Evolutionary conservation across 208 protist species (phyloP).

Genomic region (Trypanosoma cruzi): DNA sequence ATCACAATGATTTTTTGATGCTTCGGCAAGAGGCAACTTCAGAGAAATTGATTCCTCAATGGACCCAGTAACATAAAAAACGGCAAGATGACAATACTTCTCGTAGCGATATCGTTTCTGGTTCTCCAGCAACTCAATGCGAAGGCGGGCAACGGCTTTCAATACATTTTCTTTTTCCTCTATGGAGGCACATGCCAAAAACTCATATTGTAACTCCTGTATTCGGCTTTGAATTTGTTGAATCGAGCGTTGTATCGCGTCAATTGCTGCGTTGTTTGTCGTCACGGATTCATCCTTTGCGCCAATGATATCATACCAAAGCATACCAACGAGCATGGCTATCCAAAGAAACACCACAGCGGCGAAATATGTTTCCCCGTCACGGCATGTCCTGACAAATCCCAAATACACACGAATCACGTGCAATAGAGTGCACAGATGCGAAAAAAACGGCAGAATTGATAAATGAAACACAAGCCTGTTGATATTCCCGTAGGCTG

Average conservation of each 20-base stretch:
- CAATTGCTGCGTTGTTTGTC: conserved; percentile 56
- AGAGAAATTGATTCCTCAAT: neutral
- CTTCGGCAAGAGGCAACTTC: neutral
- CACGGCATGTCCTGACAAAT: conserved; percentile 45
- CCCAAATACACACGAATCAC: conserved; percentile 42
- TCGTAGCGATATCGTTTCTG: conserved; percentile 69
- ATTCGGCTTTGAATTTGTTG: conserved; percentile 64
- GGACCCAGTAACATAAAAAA: conserved; percentile 9
- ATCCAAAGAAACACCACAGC: conserved; percentile 28
- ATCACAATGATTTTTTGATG: neutral
- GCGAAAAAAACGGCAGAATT: conserved; percentile 39
- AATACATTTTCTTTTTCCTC: conserved; percentile 61
- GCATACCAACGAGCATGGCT: conserved; percentile 41
- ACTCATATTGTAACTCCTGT: conserved; percentile 56
- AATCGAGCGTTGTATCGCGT: conserved; percentile 59
- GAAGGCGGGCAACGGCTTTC: conserved; percentile 67
- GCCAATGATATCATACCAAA: conserved; percentile 66
- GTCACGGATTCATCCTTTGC: conserved; percentile 31
- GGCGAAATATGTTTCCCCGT: conserved; percentile 53
- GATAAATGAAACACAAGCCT: conserved; percentile 37
- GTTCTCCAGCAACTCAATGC: conserved; percentile 76
- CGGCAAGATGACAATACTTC: conserved; percentile 40
- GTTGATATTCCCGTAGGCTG: conserved; percentile 74
- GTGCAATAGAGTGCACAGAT: conserved; percentile 39
- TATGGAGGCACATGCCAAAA: conserved; percentile 44